Evolutionary conservation across 1,139 yeast species (phyloP).

Genomic region (Pichia terricola): DNA sequence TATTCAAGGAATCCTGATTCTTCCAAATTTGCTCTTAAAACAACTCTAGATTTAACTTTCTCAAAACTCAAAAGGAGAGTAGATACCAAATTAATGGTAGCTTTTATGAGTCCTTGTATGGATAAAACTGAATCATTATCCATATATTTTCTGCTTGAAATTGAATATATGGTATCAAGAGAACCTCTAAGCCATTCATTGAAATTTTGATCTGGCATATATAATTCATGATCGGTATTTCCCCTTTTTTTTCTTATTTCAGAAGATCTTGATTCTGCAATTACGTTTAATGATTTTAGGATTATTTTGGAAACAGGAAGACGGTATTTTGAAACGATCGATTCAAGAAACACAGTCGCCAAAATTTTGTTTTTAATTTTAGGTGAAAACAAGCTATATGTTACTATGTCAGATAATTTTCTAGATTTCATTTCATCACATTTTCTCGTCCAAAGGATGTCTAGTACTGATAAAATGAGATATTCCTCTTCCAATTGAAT

Average conservation of each 20-base stretch:
- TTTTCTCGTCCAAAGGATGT: constrained; percentile 14
- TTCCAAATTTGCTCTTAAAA: constrained; percentile 33
- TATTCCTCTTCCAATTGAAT: constrained; percentile 41
- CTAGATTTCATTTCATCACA: constrained; percentile 34
- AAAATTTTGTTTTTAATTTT: constrained; percentile 66
- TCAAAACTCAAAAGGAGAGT: constrained; percentile 30
- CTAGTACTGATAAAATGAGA: constrained; percentile 36
- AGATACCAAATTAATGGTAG: no score
- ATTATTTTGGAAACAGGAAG: constrained; percentile 13
- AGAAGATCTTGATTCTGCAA: constrained; percentile 1
- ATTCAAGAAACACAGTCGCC: constrained; percentile 64
- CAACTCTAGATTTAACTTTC: constrained; percentile 26
- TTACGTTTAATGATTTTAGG: constrained; percentile 3
- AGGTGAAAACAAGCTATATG: constrained; percentile 39
- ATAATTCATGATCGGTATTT: no score
- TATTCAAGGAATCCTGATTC: constrained; percentile 33
- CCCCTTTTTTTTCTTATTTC: not conserved
- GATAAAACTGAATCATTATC: no score
- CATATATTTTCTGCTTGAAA: no score
- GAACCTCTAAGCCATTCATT: constrained; percentile 13
- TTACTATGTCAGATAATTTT: constrained; percentile 29
- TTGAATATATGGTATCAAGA: constrained; percentile 6
- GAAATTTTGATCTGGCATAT: no score
- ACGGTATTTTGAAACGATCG: constrained; percentile 15
- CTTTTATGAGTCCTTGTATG: no score